phyloP scores from a whole-genome alignment of 2,329 filamentous ascomycete species.

The Exophiala spinifera region DNA sequence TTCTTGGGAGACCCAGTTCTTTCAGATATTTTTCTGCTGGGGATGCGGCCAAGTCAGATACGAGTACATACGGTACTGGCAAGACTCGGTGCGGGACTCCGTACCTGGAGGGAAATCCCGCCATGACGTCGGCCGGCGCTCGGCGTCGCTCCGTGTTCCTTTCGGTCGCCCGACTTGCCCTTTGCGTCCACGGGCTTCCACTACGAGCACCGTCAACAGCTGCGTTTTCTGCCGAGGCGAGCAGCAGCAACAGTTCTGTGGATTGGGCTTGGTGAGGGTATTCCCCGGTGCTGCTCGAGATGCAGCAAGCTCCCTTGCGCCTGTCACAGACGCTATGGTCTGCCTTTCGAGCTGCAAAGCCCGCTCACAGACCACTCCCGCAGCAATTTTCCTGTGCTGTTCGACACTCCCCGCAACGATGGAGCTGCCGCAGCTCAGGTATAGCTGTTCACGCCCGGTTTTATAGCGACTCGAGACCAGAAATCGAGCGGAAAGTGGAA shows the following conservation, averaged over 20 bases:
- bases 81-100: no score
- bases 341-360: conserved; percentile 30
- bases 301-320: conserved; percentile 30
- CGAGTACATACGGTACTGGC: no score
- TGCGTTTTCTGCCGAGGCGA: background rate
- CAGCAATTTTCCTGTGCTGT: conserved; percentile 11
- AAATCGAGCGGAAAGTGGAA: conserved; percentile 23
- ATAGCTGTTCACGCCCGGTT: conserved; percentile 24
- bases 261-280: background rate
- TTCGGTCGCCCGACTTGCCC: background rate
- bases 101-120: background rate
- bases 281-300: conserved; percentile 14
- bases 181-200: background rate
- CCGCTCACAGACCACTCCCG: conserved; percentile 12
- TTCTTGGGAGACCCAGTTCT: background rate
- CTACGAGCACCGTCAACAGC: background rate
- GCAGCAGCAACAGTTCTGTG: background rate
- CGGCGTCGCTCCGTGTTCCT: background rate
- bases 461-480: conserved; percentile 26
- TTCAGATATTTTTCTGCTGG: conserved; percentile 3
- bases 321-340: conserved; percentile 29
- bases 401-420: conserved; percentile 10
- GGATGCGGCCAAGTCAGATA: background rate
- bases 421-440: conserved; percentile 7
- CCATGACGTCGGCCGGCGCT: conserved; percentile 3